These are phyloP conservation scores for Pseudonitzschia delicatissima DNA, from an alignment of 108 stramenopile species.

Conservation along the genomic window DNA sequence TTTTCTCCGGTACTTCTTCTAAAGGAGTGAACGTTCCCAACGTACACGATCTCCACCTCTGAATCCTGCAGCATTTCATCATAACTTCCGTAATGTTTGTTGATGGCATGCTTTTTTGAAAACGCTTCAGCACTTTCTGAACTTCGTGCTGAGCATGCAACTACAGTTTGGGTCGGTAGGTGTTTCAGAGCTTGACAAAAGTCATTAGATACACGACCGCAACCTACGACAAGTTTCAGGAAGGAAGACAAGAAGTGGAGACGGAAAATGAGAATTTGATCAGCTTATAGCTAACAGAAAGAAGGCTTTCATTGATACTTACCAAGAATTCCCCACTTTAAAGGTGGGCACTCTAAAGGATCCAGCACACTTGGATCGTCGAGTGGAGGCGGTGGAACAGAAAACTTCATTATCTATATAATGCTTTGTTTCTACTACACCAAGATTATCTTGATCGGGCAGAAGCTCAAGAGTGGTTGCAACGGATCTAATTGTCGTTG, in stretches of 20 bases:
- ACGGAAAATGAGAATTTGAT: not conserved
- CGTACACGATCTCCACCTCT: conserved; percentile 66
- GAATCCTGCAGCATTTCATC: conserved; percentile 58
- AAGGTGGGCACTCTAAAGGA: conserved; percentile 51
- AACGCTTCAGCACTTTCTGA: conserved; percentile 40
- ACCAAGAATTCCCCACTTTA: conserved; percentile 62
- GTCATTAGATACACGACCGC: conserved; percentile 64
- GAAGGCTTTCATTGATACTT: not conserved
- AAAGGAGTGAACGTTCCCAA: conserved; percentile 57
- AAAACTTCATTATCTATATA: not conserved
- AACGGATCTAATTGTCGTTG: no score
- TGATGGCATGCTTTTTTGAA: conserved; percentile 59
- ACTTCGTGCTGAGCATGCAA: conserved; percentile 50
- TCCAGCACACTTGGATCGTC: conserved; percentile 40
- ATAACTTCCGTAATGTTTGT: conserved; percentile 57
- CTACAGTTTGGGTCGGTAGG: conserved; percentile 44
- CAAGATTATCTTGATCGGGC: no score
- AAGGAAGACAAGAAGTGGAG: conserved; percentile 7
- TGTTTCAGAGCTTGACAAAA: conserved; percentile 58
- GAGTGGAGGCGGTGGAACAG: conserved; percentile 47
- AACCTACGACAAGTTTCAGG: conserved; percentile 26
- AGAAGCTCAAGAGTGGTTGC: no score
- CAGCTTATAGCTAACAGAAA: not conserved
- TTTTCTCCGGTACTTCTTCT: conserved; percentile 47
- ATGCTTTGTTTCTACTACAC: not conserved